Evolutionary conservation across 2,329 filamentous ascomycete species (phyloP), one percentile per base, ranked within the genome.

Genomic region (Hypoxylon sp.): DNA sequence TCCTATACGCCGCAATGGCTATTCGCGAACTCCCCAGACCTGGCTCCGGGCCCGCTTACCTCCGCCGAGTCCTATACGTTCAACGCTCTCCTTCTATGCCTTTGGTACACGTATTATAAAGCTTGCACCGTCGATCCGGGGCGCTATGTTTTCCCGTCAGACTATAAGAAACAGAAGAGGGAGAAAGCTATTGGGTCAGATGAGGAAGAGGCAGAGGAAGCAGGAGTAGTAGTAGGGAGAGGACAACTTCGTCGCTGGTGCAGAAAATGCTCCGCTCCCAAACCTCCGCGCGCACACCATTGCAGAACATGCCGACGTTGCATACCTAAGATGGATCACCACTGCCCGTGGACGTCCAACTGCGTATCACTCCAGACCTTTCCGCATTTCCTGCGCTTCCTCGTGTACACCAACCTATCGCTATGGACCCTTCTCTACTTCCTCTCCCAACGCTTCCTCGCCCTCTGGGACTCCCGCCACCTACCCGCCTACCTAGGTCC

Each of bases 261-360:
- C 81, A 87, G 86, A 71, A 93, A 92, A 78, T 97, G 93, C 79
- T 82, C 87, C 51, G 86, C 87, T 34, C 88, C 88, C 11, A 96
- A 96, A 75, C 92, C 93, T 1, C 89, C 90, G 0, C 84, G 93
- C 70, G 88, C 92, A 1, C 93, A 96, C 83, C 93, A 97, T 82
- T 97, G 93, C 81, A 90, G 89, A 69, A 87, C 87, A 72, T 97
- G 93, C 81, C 83, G 83, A 70, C 88, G 90, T 73, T 94, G 92
- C 79, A 87, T 94, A 52, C 90, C 91, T 38, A 91, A 89, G 80
- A 94, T 94, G 92, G 92, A 94, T 80, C 91, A 94, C 80, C 92
- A 97, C 81, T 96, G 93, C 76, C 92, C 93, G 2, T 96, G 93
- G 93, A 95, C 92, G 2, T 83, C 81, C 67, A 95, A 94, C 80